Percentiles rank a stretch among this genome's conserved stretches.
Conservation (phyloP, 1,284 basidiomycete genomes). For the Malassezia caprae region DNA sequence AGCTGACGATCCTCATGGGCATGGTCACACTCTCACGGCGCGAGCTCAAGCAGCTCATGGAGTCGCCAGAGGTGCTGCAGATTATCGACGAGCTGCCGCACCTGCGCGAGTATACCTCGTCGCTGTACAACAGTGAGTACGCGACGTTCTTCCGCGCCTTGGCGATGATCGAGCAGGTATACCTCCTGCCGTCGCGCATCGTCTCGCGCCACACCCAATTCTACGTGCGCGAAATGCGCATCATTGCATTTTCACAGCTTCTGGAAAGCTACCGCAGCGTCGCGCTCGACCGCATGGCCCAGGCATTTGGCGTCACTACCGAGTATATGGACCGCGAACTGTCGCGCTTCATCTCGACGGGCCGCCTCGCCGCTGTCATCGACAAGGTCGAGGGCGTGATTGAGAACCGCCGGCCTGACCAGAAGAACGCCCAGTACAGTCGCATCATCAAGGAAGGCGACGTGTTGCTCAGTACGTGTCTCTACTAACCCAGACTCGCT, state of each 20-base stretch:
- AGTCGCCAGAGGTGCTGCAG: conserved; percentile 54
- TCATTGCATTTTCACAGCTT: conserved; percentile 83
- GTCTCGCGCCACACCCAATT: conserved; percentile 76
- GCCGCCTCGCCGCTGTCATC: conserved; percentile 79
- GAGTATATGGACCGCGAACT: conserved; percentile 80
- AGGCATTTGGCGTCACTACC: conserved; percentile 79
- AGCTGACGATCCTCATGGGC: conserved; percentile 70
- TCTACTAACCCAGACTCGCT: conserved; percentile 24
- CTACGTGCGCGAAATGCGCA: conserved; percentile 92
- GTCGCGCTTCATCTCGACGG: conserved; percentile 80
- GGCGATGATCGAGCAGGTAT: conserved; percentile 71
- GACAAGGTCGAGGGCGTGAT: conserved; percentile 83
- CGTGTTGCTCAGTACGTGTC: conserved; percentile 57
- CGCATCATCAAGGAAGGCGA: conserved; percentile 80
- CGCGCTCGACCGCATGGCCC: conserved; percentile 73
- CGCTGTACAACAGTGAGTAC: conserved; percentile 84
- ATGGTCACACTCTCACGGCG: conserved; percentile 68
- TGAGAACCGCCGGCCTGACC: conserved; percentile 75
- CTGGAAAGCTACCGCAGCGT: conserved; percentile 83
- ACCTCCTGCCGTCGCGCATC: conserved; percentile 74
- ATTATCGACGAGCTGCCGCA: conserved; percentile 50
- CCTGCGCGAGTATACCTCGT: conserved; percentile 52
- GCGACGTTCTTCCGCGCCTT: conserved; percentile 85
- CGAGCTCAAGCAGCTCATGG: conserved; percentile 71
- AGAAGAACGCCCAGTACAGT: conserved; percentile 81